These are phyloP conservation scores for Sporothrix brasiliensis DNA, from an alignment of 2,329 filamentous ascomycete genomes.

Conservation along the genomic window DNA sequence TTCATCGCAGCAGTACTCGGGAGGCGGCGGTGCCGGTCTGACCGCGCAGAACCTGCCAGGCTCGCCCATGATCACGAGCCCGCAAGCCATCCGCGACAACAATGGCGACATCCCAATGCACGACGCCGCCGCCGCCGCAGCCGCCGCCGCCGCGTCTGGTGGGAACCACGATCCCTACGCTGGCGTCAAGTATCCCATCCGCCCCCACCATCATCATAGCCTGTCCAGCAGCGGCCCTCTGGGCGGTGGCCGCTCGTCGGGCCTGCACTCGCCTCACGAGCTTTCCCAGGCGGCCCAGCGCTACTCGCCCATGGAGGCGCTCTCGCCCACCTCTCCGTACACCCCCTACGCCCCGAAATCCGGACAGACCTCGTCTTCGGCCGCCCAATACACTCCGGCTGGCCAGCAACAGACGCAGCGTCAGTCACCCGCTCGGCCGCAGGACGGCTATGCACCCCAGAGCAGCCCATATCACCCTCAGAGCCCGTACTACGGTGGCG, in stretches of 20 bases:
- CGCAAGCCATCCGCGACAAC: conserved; percentile 64
- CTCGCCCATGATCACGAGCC: conserved; percentile 53
- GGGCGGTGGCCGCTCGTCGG: conserved; percentile 44
- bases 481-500: conserved; percentile 59
- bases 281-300: conserved; percentile 82
- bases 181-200: conserved; percentile 81
- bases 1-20: conserved; percentile 38
- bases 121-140: conserved; percentile 53
- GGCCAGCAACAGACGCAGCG: conserved; percentile 45
- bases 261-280: conserved; percentile 72
- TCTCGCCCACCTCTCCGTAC: conserved; percentile 81
- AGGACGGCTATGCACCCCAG: conserved; percentile 57
- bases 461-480: conserved; percentile 44
- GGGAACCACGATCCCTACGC: conserved; percentile 71
- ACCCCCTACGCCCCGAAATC: conserved; percentile 67
- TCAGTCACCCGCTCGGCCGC: conserved; percentile 75
- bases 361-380: conserved; percentile 51
- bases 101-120: conserved; percentile 84
- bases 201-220: conserved; percentile 76
- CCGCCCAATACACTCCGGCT: conserved; percentile 27
- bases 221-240: conserved; percentile 53
- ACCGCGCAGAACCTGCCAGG: conserved; percentile 52
- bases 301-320: conserved; percentile 93
- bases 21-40: conserved; percentile 23
- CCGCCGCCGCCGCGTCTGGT: conserved; percentile 9